Percentiles rank a stretch among this genome's conserved stretches.
Evolutionary conservation across 2,329 filamentous ascomycete genomes (phyloP).

Genomic region (Trichophyton rubrum): DNA sequence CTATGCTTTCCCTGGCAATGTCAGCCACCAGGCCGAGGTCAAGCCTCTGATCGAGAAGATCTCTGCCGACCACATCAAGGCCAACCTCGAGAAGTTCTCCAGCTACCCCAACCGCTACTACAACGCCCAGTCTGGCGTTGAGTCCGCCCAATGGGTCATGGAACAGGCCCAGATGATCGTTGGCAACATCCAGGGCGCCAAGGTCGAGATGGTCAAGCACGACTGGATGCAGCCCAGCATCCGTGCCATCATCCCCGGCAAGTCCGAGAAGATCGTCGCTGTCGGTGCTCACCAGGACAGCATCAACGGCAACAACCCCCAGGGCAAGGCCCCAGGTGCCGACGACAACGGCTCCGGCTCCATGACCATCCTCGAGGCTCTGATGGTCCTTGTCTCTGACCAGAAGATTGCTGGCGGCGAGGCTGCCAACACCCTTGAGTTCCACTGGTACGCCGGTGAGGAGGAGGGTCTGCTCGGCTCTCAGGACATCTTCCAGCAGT

Average conservation of each 20-base stretch:
- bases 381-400: constrained; percentile 67
- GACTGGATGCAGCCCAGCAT: constrained; percentile 82
- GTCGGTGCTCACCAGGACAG: constrained; percentile 91
- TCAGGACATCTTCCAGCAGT: constrained; percentile 76
- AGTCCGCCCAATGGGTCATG: constrained; percentile 75
- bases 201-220: constrained; percentile 63
- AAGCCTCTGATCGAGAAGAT: constrained; percentile 55
- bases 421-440: constrained; percentile 77
- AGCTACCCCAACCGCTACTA: constrained; percentile 48
- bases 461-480: constrained; percentile 78
- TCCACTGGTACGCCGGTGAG: constrained; percentile 37
- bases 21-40: constrained; percentile 53
- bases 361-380: constrained; percentile 85
- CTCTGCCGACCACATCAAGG: constrained; percentile 61
- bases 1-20: constrained; percentile 50
- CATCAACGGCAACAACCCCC: constrained; percentile 77
- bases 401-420: constrained; percentile 57
- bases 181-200: constrained; percentile 46
- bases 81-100: constrained; percentile 60
- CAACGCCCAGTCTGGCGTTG: constrained; percentile 49
- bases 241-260: constrained; percentile 80
- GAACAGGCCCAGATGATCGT: constrained; percentile 61
- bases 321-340: constrained; percentile 79
- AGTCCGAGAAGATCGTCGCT: constrained; percentile 70
- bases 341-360: constrained; percentile 90